These are phyloP conservation scores for Gypsophila paniculata DNA, from an alignment of 179 eudicot species.

Conservation along the genomic window DNA sequence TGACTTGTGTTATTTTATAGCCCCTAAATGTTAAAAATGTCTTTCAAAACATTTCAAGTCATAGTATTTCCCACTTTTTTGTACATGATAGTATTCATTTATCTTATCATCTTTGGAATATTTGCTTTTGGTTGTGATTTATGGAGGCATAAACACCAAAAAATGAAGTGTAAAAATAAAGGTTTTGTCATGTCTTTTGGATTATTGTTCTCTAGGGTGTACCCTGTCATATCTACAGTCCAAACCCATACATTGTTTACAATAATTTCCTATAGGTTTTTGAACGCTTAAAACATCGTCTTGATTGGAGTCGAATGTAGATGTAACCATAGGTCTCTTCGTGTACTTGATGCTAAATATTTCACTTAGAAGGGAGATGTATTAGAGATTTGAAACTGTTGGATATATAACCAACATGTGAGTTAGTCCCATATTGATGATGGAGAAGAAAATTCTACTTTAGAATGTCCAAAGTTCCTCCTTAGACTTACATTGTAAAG, in stretches of 20 bases:
- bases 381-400: too few species aligned
- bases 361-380: too few species aligned
- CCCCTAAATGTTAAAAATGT: slow-evolving; percentile 18
- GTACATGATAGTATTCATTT: slow-evolving; percentile 22
- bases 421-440: too few species aligned
- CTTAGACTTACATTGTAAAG: too few species aligned
- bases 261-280: too few species aligned
- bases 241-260: slow-evolving; percentile 39
- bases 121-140: slow-evolving; percentile 45
- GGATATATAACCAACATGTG: too few species aligned
- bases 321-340: too few species aligned
- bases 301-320: too few species aligned
- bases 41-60: slow-evolving; percentile 22
- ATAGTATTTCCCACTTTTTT: slow-evolving; percentile 24
- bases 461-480: too few species aligned
- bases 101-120: slow-evolving; percentile 40
- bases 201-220: slow-evolving; percentile 14
- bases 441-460: too few species aligned
- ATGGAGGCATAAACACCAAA: slow-evolving; percentile 40
- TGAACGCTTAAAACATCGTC: too few species aligned
- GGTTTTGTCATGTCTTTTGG: slow-evolving; percentile 26
- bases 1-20: slow-evolving; percentile 7
- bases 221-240: slow-evolving; percentile 33
- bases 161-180: slow-evolving; percentile 20
- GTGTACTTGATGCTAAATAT: too few species aligned